Base-by-base conservation (phyloP, 1,139 yeast species). In the Eremothecium gossypii region DNA sequence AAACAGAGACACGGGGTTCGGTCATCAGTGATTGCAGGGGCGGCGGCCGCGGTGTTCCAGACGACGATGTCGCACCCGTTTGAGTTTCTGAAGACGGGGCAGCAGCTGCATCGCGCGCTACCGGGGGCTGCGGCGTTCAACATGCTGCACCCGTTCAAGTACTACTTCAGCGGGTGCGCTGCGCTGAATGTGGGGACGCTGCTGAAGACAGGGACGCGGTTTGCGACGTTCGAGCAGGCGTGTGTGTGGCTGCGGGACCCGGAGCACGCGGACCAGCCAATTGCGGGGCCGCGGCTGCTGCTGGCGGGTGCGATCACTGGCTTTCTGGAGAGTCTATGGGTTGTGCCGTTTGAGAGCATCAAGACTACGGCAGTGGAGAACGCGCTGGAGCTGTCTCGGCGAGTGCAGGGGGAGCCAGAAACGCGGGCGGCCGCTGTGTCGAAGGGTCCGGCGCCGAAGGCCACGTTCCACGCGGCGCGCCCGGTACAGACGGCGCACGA, bases 241-340 rank as follows among this genome's bases (percentile, higher is more conserved):
- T 76, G 86, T 28, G 75, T 79, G 55, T 77, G 84, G 60, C 77
- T 87, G 89, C 83, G 38, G 60, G 64, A 49, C 33, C 54, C 57
- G 9, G 44, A 46, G 13, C 27, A 51, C 2, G 68, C 75, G 14
- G 62, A 64, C 35, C 74, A 74, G 20, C 73, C 74, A 47, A 71
- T 83, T 1, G 70, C 79, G 11, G 87, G 89, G 3, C 84, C 87
- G 8, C 64, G 84, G 49, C 71, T 83, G 40, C 81, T 81, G 8
- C 77, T 84, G 46, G 96, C 96, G 2, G 96, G 95, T 6, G 74
- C 82, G 40, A 74, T 86, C 69, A 83, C 95, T 8, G 97, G 93
- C 5, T 71, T 80, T 45, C 66, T 79, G 41, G 98, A 91, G 62
- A 79, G 94, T 5, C 53, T 86, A 35, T 75, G 87, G 69, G 76